A percentile compares a stretch with the other conserved stretches of the same genome.
These are phyloP conservation scores for Fusarium redolens DNA, from an alignment of 2,329 filamentous ascomycete species.

Conservation along the genomic window DNA sequence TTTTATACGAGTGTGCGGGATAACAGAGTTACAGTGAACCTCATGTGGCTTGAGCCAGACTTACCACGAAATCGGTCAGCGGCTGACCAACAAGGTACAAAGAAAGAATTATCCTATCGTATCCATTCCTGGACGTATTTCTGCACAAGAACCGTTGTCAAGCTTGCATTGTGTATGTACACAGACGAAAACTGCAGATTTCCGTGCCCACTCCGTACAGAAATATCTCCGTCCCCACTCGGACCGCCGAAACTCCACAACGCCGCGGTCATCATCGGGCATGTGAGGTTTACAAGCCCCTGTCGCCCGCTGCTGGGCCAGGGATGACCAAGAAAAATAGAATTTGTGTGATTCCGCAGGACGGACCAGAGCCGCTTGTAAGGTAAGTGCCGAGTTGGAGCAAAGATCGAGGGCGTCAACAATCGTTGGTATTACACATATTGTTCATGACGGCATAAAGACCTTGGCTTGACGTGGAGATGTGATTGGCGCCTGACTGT, in stretches of 20 bases:
- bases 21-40: constrained; percentile 8
- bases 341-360: constrained; percentile 23
- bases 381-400: background rate
- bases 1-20: background rate
- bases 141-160: constrained; percentile 24
- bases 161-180: constrained; percentile 5
- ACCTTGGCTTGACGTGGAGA: constrained; percentile 1
- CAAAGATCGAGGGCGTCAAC: background rate
- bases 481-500: constrained; percentile 22
- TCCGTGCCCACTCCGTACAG: constrained; percentile 21
- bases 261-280: constrained; percentile 43
- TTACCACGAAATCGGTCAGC: constrained; percentile 6
- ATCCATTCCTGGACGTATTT: constrained; percentile 6
- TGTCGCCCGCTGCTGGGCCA: background rate
- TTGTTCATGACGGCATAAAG: constrained; percentile 7
- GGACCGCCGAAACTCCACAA: constrained; percentile 36
- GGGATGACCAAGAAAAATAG: constrained; percentile 1
- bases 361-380: constrained; percentile 13
- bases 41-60: constrained; percentile 5
- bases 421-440: constrained; percentile 1
- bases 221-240: constrained; percentile 26
- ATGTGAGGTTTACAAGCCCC: constrained; percentile 15
- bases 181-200: background rate
- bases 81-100: constrained; percentile 27
- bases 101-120: constrained; percentile 5